Evolutionary conservation across 2,329 filamentous ascomycete species (phyloP).

Genomic region (Falciphora oryzae): DNA sequence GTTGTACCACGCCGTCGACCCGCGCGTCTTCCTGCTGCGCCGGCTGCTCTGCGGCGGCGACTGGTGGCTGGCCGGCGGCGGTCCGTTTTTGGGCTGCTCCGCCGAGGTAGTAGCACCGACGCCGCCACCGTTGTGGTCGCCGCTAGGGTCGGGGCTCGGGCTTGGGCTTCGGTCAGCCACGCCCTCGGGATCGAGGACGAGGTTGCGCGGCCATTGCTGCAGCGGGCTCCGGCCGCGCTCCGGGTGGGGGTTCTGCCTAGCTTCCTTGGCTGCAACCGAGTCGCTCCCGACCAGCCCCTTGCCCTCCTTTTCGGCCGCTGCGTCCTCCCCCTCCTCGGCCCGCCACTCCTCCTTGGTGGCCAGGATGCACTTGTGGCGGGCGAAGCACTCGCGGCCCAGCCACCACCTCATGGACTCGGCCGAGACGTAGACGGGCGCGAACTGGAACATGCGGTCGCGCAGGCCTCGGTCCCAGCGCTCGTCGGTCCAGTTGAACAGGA

Average conservation of each 20-base stretch:
- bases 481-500: conserved; percentile 86
- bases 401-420: conserved; percentile 94
- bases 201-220: conserved; percentile 4
- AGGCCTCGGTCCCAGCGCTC: conserved; percentile 75
- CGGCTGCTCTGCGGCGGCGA: background rate
- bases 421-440: conserved; percentile 84
- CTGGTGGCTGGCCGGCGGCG: background rate
- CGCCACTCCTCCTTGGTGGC: conserved; percentile 65
- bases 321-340: conserved; percentile 57
- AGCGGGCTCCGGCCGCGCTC: background rate
- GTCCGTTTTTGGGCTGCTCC: too few species aligned
- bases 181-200: conserved; percentile 2
- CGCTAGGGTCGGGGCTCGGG: conserved; percentile 18
- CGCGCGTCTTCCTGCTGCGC: conserved; percentile 32
- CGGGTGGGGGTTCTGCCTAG: background rate
- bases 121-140: too few species aligned
- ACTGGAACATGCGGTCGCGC: conserved; percentile 81
- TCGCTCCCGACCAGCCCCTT: background rate
- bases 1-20: conserved; percentile 73
- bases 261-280: background rate
- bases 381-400: conserved; percentile 81
- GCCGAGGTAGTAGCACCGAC: too few species aligned
- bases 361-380: conserved; percentile 75
- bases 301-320: conserved; percentile 29
- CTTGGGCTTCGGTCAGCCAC: conserved; percentile 20